Evolutionary conservation across 2,329 filamentous ascomycete species (phyloP).

Genomic region (Truncatella angustata): DNA sequence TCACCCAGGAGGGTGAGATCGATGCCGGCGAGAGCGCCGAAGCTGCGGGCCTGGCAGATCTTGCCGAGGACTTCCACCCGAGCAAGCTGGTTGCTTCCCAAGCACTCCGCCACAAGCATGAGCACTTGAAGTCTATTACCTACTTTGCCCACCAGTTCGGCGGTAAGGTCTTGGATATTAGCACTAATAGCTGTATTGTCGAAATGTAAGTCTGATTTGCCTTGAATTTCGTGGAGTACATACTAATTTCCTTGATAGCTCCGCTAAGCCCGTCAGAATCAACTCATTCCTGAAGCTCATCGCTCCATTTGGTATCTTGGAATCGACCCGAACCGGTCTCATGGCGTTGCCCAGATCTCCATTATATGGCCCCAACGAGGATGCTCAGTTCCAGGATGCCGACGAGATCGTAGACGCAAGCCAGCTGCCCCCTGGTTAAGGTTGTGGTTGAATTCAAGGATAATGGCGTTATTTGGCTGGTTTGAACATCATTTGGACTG

Average conservation of each 20-base stretch:
- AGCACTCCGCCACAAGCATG: constrained; percentile 92
- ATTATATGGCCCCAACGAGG: constrained; percentile 69
- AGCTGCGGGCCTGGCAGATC: constrained; percentile 43
- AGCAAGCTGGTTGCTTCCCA: constrained; percentile 82
- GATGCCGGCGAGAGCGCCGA: constrained; percentile 42
- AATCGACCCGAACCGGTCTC: constrained; percentile 91
- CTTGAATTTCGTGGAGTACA: not conserved
- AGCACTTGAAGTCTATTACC: constrained; percentile 94
- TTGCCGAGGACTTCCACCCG: constrained; percentile 77
- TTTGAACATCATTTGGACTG: constrained; percentile 15
- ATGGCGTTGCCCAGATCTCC: constrained; percentile 97
- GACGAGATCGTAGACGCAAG: constrained; percentile 94
- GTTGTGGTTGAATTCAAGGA: not conserved
- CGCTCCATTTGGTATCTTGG: constrained; percentile 89
- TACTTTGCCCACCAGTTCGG: constrained; percentile 97
- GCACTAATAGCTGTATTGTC: constrained; percentile 97
- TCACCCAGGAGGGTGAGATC: constrained; percentile 48
- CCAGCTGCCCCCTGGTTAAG: constrained; percentile 85
- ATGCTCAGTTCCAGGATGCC: constrained; percentile 73
- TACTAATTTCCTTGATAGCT: constrained; percentile 48
- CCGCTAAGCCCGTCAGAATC: constrained; percentile 89
- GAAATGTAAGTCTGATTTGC: constrained; percentile 69
- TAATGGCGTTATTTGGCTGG: constrained; percentile 6
- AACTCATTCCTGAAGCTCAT: constrained; percentile 98
- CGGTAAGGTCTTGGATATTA: constrained; percentile 96